These are phyloP conservation scores for Penicillium argentinense DNA, from an alignment of 495 filamentous ascomycete genomes.

Conservation along the genomic window DNA sequence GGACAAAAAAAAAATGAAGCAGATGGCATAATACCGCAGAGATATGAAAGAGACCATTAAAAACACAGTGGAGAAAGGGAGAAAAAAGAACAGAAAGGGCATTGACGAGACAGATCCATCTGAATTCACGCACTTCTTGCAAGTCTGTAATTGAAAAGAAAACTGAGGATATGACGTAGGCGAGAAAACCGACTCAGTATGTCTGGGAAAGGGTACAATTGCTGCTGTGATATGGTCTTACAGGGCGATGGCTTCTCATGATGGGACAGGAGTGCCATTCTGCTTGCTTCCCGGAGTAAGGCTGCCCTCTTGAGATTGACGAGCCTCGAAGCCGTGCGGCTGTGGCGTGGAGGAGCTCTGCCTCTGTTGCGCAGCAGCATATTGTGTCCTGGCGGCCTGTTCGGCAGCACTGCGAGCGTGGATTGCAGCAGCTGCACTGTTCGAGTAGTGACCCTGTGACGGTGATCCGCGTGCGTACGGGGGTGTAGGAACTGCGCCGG, in stretches of 20 bases:
- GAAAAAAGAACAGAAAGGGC: background rate
- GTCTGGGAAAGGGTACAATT: background rate
- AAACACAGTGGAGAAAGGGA: slow-evolving; percentile 20
- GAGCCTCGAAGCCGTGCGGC: slow-evolving; percentile 24
- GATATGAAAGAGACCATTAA: slow-evolving; percentile 19
- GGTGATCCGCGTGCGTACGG: slow-evolving; percentile 21
- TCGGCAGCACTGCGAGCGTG: slow-evolving; percentile 47
- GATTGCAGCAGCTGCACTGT: slow-evolving; percentile 40
- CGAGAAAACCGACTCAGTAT: background rate
- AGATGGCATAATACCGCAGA: slow-evolving; percentile 12
- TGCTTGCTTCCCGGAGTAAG: slow-evolving; percentile 40
- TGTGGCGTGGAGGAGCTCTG: slow-evolving; percentile 46
- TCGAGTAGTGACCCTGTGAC: slow-evolving; percentile 38
- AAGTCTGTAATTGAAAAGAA: background rate
- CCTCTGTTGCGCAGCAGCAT: slow-evolving; percentile 34
- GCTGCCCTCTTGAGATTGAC: slow-evolving; percentile 38
- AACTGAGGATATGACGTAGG: background rate
- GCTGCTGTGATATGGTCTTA: too few relatives aligned
- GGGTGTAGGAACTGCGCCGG: slow-evolving; percentile 19
- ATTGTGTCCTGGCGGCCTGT: slow-evolving; percentile 47
- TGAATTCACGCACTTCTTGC: background rate
- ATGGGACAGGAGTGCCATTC: slow-evolving; percentile 44
- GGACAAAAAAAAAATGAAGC: slow-evolving; percentile 7
- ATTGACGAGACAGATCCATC: background rate
- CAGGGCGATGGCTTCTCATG: too few relatives aligned